These are phyloP conservation scores for Rhizopogon rudus DNA, from an alignment of 768 basidiomycete genomes.

Conservation along the genomic window DNA sequence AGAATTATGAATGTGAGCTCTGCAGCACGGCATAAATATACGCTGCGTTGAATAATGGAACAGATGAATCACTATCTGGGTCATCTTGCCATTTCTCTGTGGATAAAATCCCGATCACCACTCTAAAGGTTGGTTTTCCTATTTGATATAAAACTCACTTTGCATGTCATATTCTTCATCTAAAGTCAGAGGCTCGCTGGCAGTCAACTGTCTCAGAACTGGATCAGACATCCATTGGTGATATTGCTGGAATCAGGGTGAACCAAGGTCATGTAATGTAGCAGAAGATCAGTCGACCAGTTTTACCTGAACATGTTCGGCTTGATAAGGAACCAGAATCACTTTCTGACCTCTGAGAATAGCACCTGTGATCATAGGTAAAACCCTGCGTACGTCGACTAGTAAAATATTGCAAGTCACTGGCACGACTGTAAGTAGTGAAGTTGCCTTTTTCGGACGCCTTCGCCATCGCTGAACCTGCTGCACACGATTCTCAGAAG, in stretches of 20 bases:
- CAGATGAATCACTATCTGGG: constrained; percentile 57
- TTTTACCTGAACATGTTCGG: constrained; percentile 37
- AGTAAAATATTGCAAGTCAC: too few species aligned
- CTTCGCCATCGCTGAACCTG: background rate
- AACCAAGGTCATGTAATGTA: background rate
- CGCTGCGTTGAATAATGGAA: too few species aligned
- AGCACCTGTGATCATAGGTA: constrained; percentile 15
- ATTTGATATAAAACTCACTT: constrained; percentile 37
- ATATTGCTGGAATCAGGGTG: constrained; percentile 51
- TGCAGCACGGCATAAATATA: constrained; percentile 17
- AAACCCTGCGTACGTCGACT: too few species aligned
- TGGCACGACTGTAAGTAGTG: too few species aligned
- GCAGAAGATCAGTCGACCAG: too few species aligned
- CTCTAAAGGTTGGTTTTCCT: background rate
- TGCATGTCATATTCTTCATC: constrained; percentile 91
- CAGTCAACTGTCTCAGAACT: constrained; percentile 69
- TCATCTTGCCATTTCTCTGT: constrained; percentile 84
- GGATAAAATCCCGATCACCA: background rate
- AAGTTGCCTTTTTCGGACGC: background rate
- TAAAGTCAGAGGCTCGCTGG: constrained; percentile 76
- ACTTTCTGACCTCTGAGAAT: constrained; percentile 63
- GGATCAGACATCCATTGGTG: constrained; percentile 85
- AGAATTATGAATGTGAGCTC: constrained; percentile 91
- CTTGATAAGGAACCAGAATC: constrained; percentile 78
- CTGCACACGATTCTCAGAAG: background rate